A percentile compares a stretch with the other conserved stretches of the same genome.
Evolutionary conservation across 495 filamentous ascomycete species (phyloP).

Genomic region (Aspergillus sparsus): DNA sequence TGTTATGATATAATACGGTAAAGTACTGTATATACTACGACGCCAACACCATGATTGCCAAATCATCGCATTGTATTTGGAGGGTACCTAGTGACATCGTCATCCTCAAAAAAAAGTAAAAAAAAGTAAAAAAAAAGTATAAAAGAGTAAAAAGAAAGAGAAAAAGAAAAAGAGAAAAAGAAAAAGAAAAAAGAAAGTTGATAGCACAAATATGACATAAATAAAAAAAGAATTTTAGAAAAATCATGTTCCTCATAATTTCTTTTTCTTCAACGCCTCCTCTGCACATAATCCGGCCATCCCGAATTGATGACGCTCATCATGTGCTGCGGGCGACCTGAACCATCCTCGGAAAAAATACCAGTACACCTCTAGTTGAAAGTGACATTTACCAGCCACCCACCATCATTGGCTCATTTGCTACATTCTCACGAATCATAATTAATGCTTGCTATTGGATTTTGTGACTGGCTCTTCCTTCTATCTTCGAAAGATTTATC

Average conservation of each 20-base stretch:
- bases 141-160: neutral
- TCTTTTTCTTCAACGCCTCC: conserved; percentile 5
- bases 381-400: conserved; percentile 21
- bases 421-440: conserved; percentile 24
- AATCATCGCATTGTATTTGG: conserved; percentile 5
- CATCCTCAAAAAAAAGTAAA: conserved; percentile 1
- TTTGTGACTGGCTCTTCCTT: conserved; percentile 19
- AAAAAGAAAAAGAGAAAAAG: neutral
- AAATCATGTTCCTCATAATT: neutral
- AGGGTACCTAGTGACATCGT: neutral
- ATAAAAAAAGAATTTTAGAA: too few relatives aligned
- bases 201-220: neutral
- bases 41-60: conserved; percentile 1
- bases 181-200: neutral
- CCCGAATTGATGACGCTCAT: conserved; percentile 29
- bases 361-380: conserved; percentile 13
- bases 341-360: conserved; percentile 24
- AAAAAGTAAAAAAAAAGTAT: neutral
- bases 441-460: conserved; percentile 9
- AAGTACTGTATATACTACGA: conserved; percentile 5
- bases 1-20: conserved; percentile 10
- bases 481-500: conserved; percentile 10
- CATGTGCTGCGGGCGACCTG: conserved; percentile 20
- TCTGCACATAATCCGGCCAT: conserved; percentile 26
- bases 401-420: conserved; percentile 13